Conservation (phyloP, 2,329 filamentous ascomycete genomes). For the Diaporthe batatas region DNA sequence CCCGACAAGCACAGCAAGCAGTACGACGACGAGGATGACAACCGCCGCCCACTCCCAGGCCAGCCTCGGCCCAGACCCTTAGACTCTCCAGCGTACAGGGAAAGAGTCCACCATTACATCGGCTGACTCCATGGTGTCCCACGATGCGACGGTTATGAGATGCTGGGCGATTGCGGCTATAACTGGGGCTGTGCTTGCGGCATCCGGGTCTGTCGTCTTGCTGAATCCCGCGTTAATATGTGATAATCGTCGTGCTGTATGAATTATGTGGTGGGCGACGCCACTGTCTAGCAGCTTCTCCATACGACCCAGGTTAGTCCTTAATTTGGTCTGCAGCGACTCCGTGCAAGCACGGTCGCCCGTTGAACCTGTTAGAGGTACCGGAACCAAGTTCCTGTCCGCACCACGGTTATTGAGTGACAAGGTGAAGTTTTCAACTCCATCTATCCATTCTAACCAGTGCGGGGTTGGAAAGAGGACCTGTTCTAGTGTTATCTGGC, state of each 20-base stretch:
- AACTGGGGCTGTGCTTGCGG: neutral
- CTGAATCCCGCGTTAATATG: neutral
- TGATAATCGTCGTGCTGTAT: neutral
- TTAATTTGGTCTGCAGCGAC: neutral
- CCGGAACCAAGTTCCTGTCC: neutral
- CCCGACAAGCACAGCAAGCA: neutral
- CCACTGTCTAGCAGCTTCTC: neutral
- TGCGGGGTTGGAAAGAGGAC: neutral
- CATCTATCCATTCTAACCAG: too few species aligned
- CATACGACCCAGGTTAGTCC: neutral
- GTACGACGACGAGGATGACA: neutral
- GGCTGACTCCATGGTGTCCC: neutral
- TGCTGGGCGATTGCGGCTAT: neutral
- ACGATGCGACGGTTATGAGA: neutral
- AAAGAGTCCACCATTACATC: neutral
- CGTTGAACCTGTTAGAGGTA: neutral
- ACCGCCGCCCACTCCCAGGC: neutral
- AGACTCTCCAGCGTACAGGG: neutral
- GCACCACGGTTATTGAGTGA: too few species aligned
- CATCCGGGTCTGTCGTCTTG: neutral
- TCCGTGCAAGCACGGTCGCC: neutral
- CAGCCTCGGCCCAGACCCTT: neutral
- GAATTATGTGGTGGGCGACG: neutral
- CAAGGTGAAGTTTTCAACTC: neutral
- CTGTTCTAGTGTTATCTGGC: neutral